Base-by-base conservation (phyloP, 257 asterid species). In the Forsythia suspensa region DNA sequence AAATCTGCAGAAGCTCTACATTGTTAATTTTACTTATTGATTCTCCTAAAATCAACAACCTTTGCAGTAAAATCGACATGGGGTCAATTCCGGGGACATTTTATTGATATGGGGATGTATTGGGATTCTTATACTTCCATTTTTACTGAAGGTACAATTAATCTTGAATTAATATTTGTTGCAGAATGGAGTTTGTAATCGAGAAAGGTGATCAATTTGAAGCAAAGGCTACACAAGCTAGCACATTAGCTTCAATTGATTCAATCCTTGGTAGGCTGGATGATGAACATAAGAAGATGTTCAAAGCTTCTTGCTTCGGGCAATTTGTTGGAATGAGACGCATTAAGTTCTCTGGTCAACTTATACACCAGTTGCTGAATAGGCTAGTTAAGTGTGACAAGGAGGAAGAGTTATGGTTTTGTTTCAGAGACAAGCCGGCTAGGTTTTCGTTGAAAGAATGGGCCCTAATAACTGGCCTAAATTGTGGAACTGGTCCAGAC, bases 281-380 rank as follows among this genome's bases (percentile, higher is more conserved):
- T 39, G 12, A 63, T 21, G 70, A 63, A 63, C 70, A 63, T 10
- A 63, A 63, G 40, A 10, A 63, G 16, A 63, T 24, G 70, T 63
- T 63, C 40, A 63, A 4, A 63, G 37, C 70, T 63, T 63, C 70
- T 63, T 63, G 70, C 70, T 63, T 63, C 9, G 70, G 70, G 18
- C 70, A 63, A 63, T 63, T 63, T 63, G 70, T 63, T 63, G 70
- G 20, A 29, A 63, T 63, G 70, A 63, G 39, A 21, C 70, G 70
- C 70, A 29, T 63, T 63, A 63, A 63, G 18, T 63, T 63, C 70
- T 63, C 70, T 9, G 70, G 70, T 21, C 70, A 63, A 9, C 38
- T 63, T 21, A 21, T 63, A 29, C 70, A 63, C 38, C 70, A 63
- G 38, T 63, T 63, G 70, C 40, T 63, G 70, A 63, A 63, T 63